Evolutionary conservation across 768 basidiomycete genomes (phyloP), one percentile per base, ranked within the genome.

Genomic region (Botryobasidium botryosum): DNA sequence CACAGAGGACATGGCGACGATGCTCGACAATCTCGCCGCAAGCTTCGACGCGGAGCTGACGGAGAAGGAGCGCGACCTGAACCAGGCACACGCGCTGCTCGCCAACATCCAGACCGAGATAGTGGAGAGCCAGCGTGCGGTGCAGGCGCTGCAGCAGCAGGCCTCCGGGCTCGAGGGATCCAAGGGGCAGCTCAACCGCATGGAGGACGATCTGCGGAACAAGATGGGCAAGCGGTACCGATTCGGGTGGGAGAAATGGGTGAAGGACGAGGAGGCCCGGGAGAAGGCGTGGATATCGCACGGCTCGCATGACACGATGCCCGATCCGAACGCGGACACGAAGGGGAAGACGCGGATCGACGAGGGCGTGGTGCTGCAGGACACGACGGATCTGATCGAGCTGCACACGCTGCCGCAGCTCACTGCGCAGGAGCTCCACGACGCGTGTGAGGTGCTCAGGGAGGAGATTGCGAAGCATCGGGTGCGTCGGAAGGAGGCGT

Each of bases 241-340:
- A 40, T 56, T 80, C 21, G 92, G 90, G 2, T 96, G 82, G 79
- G 86, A 92, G 58, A 84, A 82, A 53, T 97, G 92, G 90, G 63
- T 83, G 18, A 77, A 77, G 52, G 80, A 81, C 46, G 85, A 96
- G 62, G 80, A 85, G 56, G 64, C 64, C 27, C 70, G 90, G 23
- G 87, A 92, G 62, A 72, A 66, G 49, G 59, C 60, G 51, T 71
- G 78, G 39, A 74, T 74, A 32, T 72, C 66, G 38, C 13, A 42
- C 43, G 41, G 21, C 20, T 20, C 12, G 12, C 37, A 10, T 39
- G 21, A 39, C 37, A 24, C 8, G 45, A 42, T 18, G 49, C 51
- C 23, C 68, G 68, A 18, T 57, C 59, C 21, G 66, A 64, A 23
- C 59, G 58, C 31, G 69, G 18, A 59, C 54, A 25, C 64, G 62